Conservation (phyloP, 2,329 filamentous ascomycete species). For the Fusarium anthophilum region DNA sequence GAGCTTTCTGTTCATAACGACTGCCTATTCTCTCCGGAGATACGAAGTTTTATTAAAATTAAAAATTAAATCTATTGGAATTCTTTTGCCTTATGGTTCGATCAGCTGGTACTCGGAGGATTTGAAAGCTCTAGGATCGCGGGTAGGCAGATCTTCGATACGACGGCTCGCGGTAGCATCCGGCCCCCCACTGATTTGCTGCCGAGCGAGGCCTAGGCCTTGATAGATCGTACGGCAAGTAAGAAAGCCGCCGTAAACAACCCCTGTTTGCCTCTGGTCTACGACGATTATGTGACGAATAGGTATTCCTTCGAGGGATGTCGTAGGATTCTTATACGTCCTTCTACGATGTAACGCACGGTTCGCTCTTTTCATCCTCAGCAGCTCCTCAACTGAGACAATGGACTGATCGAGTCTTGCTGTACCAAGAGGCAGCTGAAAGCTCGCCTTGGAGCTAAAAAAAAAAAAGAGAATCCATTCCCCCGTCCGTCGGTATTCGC, state of each 20-base stretch:
- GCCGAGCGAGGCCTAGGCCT: neutral
- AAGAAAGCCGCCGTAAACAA: neutral
- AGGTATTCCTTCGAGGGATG: neutral
- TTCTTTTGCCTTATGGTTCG: neutral
- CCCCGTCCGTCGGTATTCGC: constrained; percentile 7
- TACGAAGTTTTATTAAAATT: neutral
- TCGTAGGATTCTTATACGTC: neutral
- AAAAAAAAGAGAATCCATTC: neutral
- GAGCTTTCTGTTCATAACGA: neutral
- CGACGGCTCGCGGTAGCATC: neutral
- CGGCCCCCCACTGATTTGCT: neutral
- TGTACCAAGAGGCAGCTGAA: neutral
- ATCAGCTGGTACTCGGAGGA: neutral
- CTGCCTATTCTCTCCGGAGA: neutral
- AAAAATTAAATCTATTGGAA: neutral
- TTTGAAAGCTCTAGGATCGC: neutral
- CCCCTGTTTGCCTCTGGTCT: constrained; percentile 5
- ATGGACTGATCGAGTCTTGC: neutral
- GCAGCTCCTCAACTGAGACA: neutral
- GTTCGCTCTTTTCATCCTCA: neutral
- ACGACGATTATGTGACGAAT: neutral
- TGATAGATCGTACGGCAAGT: neutral
- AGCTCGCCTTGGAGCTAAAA: neutral
- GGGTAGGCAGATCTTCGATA: constrained; percentile 9
- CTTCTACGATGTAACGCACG: neutral